phyloP scores from a whole-genome alignment of 2,329 filamentous ascomycete species.

The Pseudocercospora vitis region DNA sequence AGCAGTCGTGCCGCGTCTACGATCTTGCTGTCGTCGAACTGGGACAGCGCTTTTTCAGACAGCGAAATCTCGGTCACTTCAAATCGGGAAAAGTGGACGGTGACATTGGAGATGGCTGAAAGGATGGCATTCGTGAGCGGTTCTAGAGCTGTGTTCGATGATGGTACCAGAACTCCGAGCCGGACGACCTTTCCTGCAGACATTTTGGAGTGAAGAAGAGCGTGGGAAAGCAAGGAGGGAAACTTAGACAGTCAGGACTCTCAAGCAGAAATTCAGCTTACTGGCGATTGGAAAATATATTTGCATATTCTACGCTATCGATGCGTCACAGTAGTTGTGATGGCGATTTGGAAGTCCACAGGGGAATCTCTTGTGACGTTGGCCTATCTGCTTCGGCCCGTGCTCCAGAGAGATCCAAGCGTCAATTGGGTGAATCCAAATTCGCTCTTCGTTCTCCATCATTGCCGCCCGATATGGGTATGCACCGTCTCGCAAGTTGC shows the following conservation, averaged over 20 bases:
- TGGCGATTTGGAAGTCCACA: neutral
- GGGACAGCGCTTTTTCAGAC: conserved; percentile 35
- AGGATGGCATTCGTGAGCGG: conserved; percentile 45
- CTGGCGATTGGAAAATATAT: neutral
- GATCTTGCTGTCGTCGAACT: conserved; percentile 37
- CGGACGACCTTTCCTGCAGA: conserved; percentile 13
- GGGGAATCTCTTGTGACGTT: no score
- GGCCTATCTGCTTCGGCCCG: no score
- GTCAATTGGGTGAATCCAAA: no score
- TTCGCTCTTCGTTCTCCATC: no score
- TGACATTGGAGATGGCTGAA: conserved; percentile 36
- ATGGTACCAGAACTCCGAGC: conserved; percentile 48
- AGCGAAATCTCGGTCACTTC: conserved; percentile 45
- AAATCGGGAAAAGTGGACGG: conserved; percentile 48
- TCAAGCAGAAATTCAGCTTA: neutral
- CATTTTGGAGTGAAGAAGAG: conserved; percentile 7
- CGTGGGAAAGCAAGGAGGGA: no score
- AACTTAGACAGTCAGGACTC: no score
- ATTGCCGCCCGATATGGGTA: no score
- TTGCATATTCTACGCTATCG: neutral
- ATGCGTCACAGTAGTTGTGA: neutral
- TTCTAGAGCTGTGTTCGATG: conserved; percentile 48
- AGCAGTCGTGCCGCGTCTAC: conserved; percentile 34
- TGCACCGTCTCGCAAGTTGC: no score
- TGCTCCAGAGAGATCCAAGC: no score